phyloP scores from a whole-genome alignment of 2,329 filamentous ascomycete genomes.

The Aspergillus oerlinghausenensis region DNA sequence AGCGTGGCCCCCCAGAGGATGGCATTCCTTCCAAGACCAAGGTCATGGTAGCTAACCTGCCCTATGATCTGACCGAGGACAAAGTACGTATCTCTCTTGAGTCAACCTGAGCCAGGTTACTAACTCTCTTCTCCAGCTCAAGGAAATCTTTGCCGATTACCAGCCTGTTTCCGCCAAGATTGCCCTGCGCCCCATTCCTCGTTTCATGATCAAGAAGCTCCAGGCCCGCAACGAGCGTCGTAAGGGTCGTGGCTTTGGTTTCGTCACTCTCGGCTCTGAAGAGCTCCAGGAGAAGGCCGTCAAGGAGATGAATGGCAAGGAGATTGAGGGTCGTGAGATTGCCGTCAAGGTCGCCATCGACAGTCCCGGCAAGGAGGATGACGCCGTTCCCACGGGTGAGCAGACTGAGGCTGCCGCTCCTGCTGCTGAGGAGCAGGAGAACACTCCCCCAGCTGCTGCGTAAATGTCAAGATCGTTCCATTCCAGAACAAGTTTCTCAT shows the following conservation, averaged over 20 bases:
- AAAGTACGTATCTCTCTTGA: slow-evolving; percentile 58
- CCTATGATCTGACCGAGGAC: slow-evolving; percentile 96
- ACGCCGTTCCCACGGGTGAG: slow-evolving; percentile 53
- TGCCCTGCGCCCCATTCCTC: slow-evolving; percentile 93
- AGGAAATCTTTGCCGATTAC: slow-evolving; percentile 94
- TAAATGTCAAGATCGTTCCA: slow-evolving; percentile 27
- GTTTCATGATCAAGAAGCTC: slow-evolving; percentile 99
- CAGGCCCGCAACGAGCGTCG: slow-evolving; percentile 95
- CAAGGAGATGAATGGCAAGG: slow-evolving; percentile 97
- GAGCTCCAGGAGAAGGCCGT: slow-evolving; percentile 97
- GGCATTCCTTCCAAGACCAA: slow-evolving; percentile 98
- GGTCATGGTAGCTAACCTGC: slow-evolving; percentile 99
- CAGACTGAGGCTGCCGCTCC: slow-evolving; percentile 27
- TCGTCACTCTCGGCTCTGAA: slow-evolving; percentile 92
- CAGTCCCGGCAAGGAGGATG: slow-evolving; percentile 97
- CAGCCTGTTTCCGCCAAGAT: slow-evolving; percentile 95
- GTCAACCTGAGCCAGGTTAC: slow-evolving; percentile 3
- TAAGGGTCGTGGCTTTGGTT: slow-evolving; percentile 98
- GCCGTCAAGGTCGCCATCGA: slow-evolving; percentile 99
- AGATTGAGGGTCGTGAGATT: slow-evolving; percentile 97
- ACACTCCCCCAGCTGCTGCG: slow-evolving; percentile 34
- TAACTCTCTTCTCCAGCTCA: slow-evolving; percentile 60
- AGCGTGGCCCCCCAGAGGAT: slow-evolving; percentile 95
- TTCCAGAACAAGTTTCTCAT: slow-evolving; percentile 11
- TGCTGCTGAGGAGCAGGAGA: not conserved